Evolutionary conservation across 257 asterid species (phyloP).

Genomic region (Paulownia fortunei): DNA sequence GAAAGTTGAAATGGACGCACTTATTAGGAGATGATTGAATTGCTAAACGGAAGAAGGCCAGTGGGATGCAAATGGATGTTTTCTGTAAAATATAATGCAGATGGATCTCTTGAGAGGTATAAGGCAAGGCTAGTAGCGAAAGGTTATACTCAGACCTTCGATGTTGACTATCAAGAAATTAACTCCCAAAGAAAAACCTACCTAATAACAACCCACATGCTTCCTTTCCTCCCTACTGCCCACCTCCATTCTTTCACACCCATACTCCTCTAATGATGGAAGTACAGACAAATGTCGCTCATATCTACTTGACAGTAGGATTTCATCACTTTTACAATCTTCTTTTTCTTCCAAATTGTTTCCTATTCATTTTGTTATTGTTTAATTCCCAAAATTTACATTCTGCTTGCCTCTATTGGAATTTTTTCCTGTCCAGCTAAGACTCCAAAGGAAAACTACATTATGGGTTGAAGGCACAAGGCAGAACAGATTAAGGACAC

Average conservation of each 20-base stretch:
- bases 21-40: no score
- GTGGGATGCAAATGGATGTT: no score
- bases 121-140: no score
- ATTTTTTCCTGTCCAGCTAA: neutral
- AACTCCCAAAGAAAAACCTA: neutral
- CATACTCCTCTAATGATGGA: neutral
- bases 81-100: no score
- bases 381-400: no score
- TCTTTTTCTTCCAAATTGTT: neutral
- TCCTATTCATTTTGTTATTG: neutral
- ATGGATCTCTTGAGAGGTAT: no score
- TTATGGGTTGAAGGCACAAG: neutral
- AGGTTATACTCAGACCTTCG: no score
- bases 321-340: neutral
- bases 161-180: no score
- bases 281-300: neutral
- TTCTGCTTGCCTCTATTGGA: neutral
- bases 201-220: neutral
- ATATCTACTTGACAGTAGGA: neutral
- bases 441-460: neutral
- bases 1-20: no score
- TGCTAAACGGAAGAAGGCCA: no score
- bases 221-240: neutral
- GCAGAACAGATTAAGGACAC: no score
- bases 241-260: neutral